Base-by-base conservation (phyloP, 225 moss, liverwort and hornwort species). In the Pleurozium schreberi region DNA sequence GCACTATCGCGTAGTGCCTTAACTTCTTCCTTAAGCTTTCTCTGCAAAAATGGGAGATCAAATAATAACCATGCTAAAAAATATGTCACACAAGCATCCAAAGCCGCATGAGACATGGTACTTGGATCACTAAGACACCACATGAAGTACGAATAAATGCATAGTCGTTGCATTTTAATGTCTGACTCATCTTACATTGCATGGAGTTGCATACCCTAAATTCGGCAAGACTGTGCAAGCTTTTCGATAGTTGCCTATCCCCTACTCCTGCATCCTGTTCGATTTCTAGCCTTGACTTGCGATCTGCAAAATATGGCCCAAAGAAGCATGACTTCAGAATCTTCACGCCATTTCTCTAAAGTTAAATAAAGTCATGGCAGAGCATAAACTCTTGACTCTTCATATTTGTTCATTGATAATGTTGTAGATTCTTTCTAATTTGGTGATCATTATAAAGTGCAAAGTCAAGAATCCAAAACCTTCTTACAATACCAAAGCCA, bases 251-350 rank as follows among this genome's bases (percentile, higher is more conserved):
- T 81, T 93, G 92, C 69, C 84, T 91, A 65, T 94, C 93, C 11
- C 94, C 94, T 12, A 91, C 88, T 36, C 94, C 94, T 49, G 89
- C 86, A 88, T 93, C 94, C 18, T 93, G 90, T 30, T 92, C 92
- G 3, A 88, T 90, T 86, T 94, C 93, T 61, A 87, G 77, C 84
- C 94, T 90, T 52, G 92, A 93, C 47, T 94, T 94, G 30, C 89
- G 81, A 67, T 93, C 95, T 94, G 57, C 86, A 91, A 84, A 68
- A 84, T 27, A 10, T 58, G 12, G 22, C 8, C 8, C 58, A 60
- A 68, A 65, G 3, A 52, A 58, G 12, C 31, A 77, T 42, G 23
- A 27, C 11, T 92, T 47, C 20, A 12, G 25, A 80, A 68, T 52
- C 43, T 61, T 61, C 36, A 40, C 20, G 10, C 8, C n/a, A 43